Evolutionary conservation across 2,329 filamentous ascomycete genomes (phyloP), one percentile per base, ranked within the genome.

Genomic region (Xylariaceae sp.): DNA sequence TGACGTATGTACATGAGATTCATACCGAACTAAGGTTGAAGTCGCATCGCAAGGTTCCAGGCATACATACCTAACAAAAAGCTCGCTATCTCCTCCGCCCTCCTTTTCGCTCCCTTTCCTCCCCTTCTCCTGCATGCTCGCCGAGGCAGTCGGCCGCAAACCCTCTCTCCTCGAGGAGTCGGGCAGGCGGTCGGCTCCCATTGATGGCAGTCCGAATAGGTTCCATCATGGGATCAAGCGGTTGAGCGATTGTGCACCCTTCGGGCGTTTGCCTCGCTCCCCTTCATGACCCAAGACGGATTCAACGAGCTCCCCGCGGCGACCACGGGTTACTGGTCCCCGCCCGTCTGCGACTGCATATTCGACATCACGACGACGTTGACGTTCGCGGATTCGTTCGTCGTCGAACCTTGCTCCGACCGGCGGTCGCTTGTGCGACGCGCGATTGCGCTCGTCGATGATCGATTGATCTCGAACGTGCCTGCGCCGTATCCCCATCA

Each of bases 161-260:
- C 60, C 58, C 62, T 56, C 57, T 54, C 60, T 58, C 53, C 38
- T 38, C 18, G 32, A 17, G 48, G 48, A 60, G 52, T 58, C 62
- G 62, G 50, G 60, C 60, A 64, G 44, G 62, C 61, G 49, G 57
- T 53, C 54, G 51, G 49, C 57, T 63, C 61, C 58, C 54, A 33
- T 53, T 51, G 44, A 36, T 52, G 55, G 51, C 48, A 54, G 57
- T 54, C 52, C 53, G 54, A 7, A 52, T 56, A 53, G 56, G 50
- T 36, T 52, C 56, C 50, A 51, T 43, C 44, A 45, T 17, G 46
- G 54, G 56, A 58, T 57, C 52, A 53, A 53, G 54, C 32, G 47
- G 53, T 32, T 36, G 53, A 46, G 47, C 45, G 53, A 45, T 44
- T 35, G 12, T 39, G 22, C 22, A 27, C 22, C 22, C 22, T 27